These are phyloP conservation scores for Nannizzia gypsea DNA, from an alignment of 2,329 filamentous ascomycete species.

Conservation along the genomic window DNA sequence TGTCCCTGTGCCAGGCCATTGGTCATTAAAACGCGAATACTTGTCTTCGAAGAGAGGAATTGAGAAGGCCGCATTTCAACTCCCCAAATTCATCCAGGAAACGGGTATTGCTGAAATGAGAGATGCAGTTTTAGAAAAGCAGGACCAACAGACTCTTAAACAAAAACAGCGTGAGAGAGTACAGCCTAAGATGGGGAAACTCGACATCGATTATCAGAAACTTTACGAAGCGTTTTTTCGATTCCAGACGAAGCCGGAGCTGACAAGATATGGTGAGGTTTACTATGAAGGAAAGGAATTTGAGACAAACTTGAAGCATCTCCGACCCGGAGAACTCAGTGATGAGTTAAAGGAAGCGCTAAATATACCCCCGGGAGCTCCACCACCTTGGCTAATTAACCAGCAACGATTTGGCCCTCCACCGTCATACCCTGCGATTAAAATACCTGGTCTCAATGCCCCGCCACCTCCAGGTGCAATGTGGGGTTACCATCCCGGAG, in stretches of 20 bases:
- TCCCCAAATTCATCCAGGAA: conserved; percentile 94
- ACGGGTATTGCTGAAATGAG: conserved; percentile 98
- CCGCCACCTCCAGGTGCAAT: conserved; percentile 77
- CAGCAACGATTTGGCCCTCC: conserved; percentile 89
- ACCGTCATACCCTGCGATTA: conserved; percentile 88
- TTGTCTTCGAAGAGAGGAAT: conserved; percentile 93
- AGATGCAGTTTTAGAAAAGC: conserved; percentile 89
- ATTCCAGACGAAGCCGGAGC: conserved; percentile 87
- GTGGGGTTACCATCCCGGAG: conserved; percentile 92
- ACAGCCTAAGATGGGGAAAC: conserved; percentile 86
- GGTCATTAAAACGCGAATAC: conserved; percentile 94
- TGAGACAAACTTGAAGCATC: conserved; percentile 84
- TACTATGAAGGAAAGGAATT: conserved; percentile 99
- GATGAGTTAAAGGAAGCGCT: conserved; percentile 85
- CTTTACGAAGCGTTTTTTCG: conserved; percentile 97
- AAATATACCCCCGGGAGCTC: conserved; percentile 83
- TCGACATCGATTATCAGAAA: conserved; percentile 97
- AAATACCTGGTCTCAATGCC: conserved; percentile 87
- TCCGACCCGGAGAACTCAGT: conserved; percentile 79
- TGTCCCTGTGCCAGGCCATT: conserved; percentile 85
- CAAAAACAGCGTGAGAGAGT: conserved; percentile 93
- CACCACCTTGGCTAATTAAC: conserved; percentile 94
- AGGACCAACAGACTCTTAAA: conserved; percentile 81
- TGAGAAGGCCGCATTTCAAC: conserved; percentile 82
- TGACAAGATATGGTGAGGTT: conserved; percentile 95